Percentiles rank a stretch among this genome's conserved stretches.
These are phyloP conservation scores for Daldinia grandis DNA, from an alignment of 495 filamentous ascomycete genomes.

Conservation along the genomic window DNA sequence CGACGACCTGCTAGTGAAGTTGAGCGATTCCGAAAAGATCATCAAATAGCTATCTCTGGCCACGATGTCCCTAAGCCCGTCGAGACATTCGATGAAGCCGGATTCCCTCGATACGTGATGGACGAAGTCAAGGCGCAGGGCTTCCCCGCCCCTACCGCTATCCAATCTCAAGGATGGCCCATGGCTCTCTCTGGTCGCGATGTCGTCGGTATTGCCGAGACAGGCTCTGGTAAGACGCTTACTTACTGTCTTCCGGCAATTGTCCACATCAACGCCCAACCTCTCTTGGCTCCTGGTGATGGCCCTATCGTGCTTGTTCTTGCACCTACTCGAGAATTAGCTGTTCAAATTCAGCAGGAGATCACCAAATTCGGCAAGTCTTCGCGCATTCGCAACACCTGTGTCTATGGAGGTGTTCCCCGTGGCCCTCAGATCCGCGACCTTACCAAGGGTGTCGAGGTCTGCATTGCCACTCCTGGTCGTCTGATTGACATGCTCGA, in stretches of 20 bases:
- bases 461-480: constrained; percentile 95
- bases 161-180: constrained; percentile 98
- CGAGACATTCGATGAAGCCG: constrained; percentile 95
- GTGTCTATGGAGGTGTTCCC: constrained; percentile 98
- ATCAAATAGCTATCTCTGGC: constrained; percentile 82
- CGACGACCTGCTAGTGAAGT: constrained; percentile 80
- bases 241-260: constrained; percentile 99
- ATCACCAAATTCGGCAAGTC: constrained; percentile 97
- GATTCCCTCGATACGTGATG: constrained; percentile 96
- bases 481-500: constrained; percentile 99
- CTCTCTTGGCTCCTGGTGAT: constrained; percentile 94
- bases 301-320: constrained; percentile 96
- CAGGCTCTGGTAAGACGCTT: constrained; percentile 97
- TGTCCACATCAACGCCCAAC: constrained; percentile 99
- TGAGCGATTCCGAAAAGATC: constrained; percentile 81
- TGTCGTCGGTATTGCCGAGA: constrained; percentile 99
- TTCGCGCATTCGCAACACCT: constrained; percentile 97
- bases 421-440: constrained; percentile 97
- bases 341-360: constrained; percentile 96
- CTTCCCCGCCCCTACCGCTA: constrained; percentile 89
- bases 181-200: constrained; percentile 99
- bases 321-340: constrained; percentile 95
- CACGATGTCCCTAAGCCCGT: constrained; percentile 87
- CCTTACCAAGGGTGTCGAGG: constrained; percentile 84
- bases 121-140: constrained; percentile 98